Evolutionary conservation across 257 asterid genomes (phyloP).

Genomic region (Prunella vulgaris): DNA sequence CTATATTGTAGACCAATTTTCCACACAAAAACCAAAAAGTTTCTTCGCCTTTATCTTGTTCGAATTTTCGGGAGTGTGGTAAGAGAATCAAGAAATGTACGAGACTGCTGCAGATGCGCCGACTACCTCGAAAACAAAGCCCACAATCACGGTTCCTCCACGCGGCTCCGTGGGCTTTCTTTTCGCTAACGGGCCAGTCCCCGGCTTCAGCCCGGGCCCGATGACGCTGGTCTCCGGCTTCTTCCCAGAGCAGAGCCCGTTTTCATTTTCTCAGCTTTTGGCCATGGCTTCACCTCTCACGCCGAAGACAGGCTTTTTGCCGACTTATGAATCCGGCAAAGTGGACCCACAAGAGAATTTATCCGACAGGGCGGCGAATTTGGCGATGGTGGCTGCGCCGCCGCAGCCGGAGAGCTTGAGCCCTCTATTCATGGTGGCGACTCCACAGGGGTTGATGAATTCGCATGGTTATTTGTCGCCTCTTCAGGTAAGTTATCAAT

Average conservation of each 20-base stretch:
- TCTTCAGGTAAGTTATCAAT: constrained; percentile 50
- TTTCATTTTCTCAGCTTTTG: constrained; percentile 78
- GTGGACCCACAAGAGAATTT: not conserved
- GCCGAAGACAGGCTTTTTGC: constrained; percentile 27
- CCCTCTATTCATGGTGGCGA: constrained; percentile 59
- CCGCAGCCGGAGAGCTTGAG: constrained; percentile 27
- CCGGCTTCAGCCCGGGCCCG: constrained; percentile 68
- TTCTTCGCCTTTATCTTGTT: not conserved
- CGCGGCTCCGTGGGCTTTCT: constrained; percentile 44
- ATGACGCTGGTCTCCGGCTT: constrained; percentile 51
- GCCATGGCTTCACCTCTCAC: constrained; percentile 81
- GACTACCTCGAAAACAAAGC: constrained; percentile 32
- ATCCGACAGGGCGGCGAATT: constrained; percentile 34
- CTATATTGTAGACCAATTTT: not conserved
- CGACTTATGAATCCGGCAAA: constrained; percentile 1
- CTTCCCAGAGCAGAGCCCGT: constrained; percentile 51
- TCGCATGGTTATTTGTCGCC: constrained; percentile 79
- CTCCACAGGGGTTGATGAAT: constrained; percentile 69
- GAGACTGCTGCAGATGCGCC: constrained; percentile 30
- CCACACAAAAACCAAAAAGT: not conserved
- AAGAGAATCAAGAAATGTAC: constrained; percentile 30
- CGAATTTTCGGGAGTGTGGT: not conserved
- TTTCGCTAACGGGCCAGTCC: constrained; percentile 30
- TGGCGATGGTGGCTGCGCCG: constrained; percentile 48
- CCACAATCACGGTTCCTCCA: constrained; percentile 50